Evolutionary conservation across 2,329 filamentous ascomycete genomes (phyloP).

Genomic region (Thelonectria discophora): DNA sequence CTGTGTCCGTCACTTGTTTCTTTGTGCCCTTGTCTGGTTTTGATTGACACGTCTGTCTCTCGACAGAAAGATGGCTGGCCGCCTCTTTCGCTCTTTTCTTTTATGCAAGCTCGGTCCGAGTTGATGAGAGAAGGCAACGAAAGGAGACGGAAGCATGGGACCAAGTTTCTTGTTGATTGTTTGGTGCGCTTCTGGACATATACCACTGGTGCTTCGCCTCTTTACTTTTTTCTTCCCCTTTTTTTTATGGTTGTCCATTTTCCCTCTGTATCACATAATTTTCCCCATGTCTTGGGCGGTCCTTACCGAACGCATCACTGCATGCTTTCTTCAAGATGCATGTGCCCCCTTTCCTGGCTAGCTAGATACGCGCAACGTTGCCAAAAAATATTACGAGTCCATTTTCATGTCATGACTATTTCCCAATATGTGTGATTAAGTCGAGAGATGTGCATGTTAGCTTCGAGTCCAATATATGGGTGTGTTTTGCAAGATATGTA

Average conservation of each 20-base stretch:
- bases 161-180: slow-evolving; percentile 21
- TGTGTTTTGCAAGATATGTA: too few species aligned
- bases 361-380: slow-evolving; percentile 26
- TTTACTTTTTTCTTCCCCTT: not conserved
- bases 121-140: slow-evolving; percentile 16
- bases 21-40: slow-evolving; percentile 13
- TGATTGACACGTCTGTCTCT: slow-evolving; percentile 12
- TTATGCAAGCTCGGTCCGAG: slow-evolving; percentile 9
- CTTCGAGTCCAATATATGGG: too few species aligned
- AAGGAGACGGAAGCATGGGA: slow-evolving; percentile 15
- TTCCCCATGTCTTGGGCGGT: slow-evolving; percentile 21
- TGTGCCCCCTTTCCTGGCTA: slow-evolving; percentile 23
- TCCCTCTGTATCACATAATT: slow-evolving; percentile 32
- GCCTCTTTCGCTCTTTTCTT: slow-evolving; percentile 8
- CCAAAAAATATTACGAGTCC: slow-evolving; percentile 30
- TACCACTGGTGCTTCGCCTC: slow-evolving; percentile 8
- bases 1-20: slow-evolving; percentile 7
- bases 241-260: slow-evolving; percentile 12
- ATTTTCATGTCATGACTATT: slow-evolving; percentile 3
- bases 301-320: slow-evolving; percentile 23
- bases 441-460: not conserved
- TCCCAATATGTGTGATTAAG: not conserved
- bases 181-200: slow-evolving; percentile 19
- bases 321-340: slow-evolving; percentile 26
- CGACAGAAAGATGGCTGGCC: slow-evolving; percentile 15